phyloP scores from a whole-genome alignment of 2,329 filamentous ascomycete species.

The Botrytis pseudocinerea region DNA sequence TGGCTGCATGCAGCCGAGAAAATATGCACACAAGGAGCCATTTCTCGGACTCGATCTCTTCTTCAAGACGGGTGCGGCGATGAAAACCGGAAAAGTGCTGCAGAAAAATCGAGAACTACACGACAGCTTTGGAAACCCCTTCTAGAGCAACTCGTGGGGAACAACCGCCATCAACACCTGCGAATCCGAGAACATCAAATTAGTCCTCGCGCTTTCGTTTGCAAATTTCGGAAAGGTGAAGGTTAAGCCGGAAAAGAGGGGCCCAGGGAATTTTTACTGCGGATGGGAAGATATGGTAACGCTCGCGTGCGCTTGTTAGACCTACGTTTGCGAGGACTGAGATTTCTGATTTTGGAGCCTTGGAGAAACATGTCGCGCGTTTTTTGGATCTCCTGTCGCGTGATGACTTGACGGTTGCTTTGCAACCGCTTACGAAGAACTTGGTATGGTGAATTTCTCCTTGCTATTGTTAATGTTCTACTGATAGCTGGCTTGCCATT shows the following conservation, averaged over 20 bases:
- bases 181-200: not conserved
- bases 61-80: not conserved
- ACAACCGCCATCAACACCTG: not conserved
- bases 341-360: not conserved
- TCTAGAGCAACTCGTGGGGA: not conserved
- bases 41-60: not conserved
- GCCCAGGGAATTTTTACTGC: not conserved
- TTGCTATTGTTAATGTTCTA: not conserved
- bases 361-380: not conserved
- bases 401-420: not conserved
- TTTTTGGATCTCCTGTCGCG: not conserved
- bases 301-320: not conserved
- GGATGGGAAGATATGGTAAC: not conserved
- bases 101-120: not conserved
- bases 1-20: not conserved
- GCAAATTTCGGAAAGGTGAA: not conserved
- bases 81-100: not conserved
- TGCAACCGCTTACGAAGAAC: not conserved
- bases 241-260: not conserved
- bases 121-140: not conserved
- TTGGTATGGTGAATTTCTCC: not conserved
- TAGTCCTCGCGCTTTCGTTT: not conserved
- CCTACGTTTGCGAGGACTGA: not conserved
- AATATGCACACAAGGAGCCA: conserved; percentile 9
- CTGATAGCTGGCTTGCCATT: not conserved